Evolutionary conservation across 371 early-diverging fungal genomes (phyloP).

Genomic region (Mucor lusitanicus): DNA sequence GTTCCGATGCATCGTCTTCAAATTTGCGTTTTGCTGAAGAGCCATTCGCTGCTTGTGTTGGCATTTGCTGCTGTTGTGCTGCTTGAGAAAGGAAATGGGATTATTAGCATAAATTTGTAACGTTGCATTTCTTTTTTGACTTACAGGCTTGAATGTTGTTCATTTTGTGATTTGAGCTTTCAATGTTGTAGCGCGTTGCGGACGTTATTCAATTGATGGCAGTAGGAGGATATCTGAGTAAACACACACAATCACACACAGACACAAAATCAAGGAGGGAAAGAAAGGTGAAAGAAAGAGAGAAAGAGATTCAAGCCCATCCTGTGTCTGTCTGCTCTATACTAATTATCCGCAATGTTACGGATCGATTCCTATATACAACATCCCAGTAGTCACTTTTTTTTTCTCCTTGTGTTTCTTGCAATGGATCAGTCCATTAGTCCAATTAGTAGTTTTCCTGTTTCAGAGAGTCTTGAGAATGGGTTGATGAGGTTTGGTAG

Average conservation of each 20-base stretch:
- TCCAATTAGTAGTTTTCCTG: background rate
- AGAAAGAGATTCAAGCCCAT: no score
- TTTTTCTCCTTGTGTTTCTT: background rate
- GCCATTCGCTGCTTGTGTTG: background rate
- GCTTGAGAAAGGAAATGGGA: background rate
- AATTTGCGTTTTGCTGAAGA: background rate
- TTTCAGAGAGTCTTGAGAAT: background rate
- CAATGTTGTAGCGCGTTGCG: background rate
- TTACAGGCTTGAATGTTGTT: background rate
- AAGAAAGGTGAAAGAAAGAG: background rate
- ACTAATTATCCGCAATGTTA: background rate
- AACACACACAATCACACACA: background rate
- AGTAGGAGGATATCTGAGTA: background rate
- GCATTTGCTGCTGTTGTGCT: constrained; percentile 4
- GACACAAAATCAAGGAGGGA: background rate
- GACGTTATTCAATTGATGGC: background rate
- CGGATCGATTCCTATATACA: background rate
- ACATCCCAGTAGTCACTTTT: background rate
- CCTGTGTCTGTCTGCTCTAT: no score
- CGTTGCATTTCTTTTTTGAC: background rate
- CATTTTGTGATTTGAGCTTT: background rate
- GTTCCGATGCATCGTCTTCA: background rate
- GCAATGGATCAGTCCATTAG: background rate
- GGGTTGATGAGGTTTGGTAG: background rate
- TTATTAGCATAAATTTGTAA: constrained; percentile 6